Percentiles rank a stretch among this genome's conserved stretches.
These are phyloP conservation scores for Mucor racemosus DNA, from an alignment of 371 early-diverging fungal genomes.

Conservation along the genomic window DNA sequence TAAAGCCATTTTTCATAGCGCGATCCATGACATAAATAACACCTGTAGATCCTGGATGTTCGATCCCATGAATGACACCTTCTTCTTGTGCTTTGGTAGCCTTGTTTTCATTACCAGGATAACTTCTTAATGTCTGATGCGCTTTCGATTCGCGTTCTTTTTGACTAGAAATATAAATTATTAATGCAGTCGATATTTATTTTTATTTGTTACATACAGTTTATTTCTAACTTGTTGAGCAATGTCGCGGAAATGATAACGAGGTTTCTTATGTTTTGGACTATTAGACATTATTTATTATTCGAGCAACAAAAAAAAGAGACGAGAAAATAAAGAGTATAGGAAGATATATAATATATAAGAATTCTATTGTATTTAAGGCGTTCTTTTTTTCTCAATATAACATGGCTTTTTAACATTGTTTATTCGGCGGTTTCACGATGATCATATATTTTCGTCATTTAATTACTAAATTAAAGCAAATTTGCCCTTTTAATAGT, in stretches of 20 bases:
- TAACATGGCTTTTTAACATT: background rate
- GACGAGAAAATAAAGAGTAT: background rate
- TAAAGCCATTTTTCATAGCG: conserved; percentile 48
- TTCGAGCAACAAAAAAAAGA: background rate
- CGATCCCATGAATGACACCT: conserved; percentile 36
- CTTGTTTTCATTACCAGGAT: conserved; percentile 42
- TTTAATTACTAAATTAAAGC: background rate
- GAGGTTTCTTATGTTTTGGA: background rate
- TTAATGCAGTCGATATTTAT: background rate
- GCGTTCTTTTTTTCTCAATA: background rate
- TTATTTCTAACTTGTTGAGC: conserved; percentile 23
- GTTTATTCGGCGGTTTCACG: background rate
- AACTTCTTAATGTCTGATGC: conserved; percentile 39
- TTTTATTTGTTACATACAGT: conserved; percentile 9
- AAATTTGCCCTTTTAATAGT: background rate
- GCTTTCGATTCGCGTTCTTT: conserved; percentile 35
- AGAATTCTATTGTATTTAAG: background rate
- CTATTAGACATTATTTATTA: background rate
- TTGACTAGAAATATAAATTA: background rate
- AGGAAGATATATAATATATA: background rate
- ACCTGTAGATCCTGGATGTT: conserved; percentile 54
- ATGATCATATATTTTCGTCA: background rate
- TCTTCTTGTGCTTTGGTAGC: conserved; percentile 12
- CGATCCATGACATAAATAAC: conserved; percentile 62
- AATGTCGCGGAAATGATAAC: conserved; percentile 30